These are phyloP conservation scores for Mortierella sp. DNA, from an alignment of 371 early-diverging fungal genomes.

Conservation along the genomic window DNA sequence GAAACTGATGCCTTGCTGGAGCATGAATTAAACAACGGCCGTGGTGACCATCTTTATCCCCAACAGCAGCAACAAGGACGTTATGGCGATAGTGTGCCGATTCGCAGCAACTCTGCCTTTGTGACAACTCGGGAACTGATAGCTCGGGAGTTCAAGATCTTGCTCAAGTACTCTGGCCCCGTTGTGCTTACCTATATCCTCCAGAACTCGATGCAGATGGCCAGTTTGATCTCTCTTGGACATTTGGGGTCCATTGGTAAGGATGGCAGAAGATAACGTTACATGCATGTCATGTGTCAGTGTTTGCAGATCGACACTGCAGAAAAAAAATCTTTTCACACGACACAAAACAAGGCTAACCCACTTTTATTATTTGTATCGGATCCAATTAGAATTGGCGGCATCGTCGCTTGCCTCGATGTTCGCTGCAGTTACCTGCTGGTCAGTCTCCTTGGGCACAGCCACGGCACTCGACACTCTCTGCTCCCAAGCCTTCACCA, in stretches of 20 bases:
- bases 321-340: background rate
- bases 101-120: background rate
- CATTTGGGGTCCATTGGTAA: conserved; percentile 64
- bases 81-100: background rate
- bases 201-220: conserved; percentile 73
- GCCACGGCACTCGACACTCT: conserved; percentile 91
- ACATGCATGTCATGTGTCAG: background rate
- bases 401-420: conserved; percentile 83
- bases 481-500: conserved; percentile 89
- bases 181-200: conserved; percentile 73
- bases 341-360: background rate
- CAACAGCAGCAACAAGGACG: background rate
- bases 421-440: conserved; percentile 89
- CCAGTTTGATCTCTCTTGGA: conserved; percentile 72
- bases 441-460: conserved; percentile 83
- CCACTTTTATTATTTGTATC: too few relatives aligned
- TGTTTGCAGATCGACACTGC: background rate
- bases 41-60: background rate
- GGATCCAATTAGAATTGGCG: conserved; percentile 73
- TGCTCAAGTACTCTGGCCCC: conserved; percentile 67
- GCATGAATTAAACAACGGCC: background rate
- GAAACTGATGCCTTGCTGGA: conserved; percentile 23
- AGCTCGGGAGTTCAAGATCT: conserved; percentile 40
- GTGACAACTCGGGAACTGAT: conserved; percentile 21
- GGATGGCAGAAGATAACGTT: conserved; percentile 8